A percentile compares a stretch with the other conserved stretches of the same genome.
Conservation (phyloP, 305 asterid genomes). For the Plantago coronopus region DNA sequence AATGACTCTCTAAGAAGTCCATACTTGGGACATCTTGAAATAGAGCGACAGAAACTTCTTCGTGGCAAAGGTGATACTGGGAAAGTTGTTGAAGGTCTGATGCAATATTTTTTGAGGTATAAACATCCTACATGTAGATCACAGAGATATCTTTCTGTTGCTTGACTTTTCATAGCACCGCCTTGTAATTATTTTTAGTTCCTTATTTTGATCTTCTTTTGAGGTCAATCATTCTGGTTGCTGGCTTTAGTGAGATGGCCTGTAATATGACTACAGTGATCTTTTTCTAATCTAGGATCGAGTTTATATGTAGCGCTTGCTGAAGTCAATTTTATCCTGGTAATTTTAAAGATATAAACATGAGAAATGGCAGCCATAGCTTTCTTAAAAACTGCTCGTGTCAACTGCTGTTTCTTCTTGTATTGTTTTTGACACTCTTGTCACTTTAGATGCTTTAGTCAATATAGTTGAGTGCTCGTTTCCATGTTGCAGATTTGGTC, state of each 20-base stretch:
- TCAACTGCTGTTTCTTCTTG: not conserved
- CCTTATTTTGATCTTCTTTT: not conserved
- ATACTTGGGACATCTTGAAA: conserved; percentile 75
- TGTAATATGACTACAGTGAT: not conserved
- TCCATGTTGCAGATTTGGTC: conserved; percentile 77
- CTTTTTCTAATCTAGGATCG: conserved; percentile 8
- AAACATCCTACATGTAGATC: conserved; percentile 6
- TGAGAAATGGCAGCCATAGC: not conserved
- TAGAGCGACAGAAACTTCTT: conserved; percentile 70
- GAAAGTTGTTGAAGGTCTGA: conserved; percentile 56
- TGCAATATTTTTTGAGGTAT: conserved; percentile 72
- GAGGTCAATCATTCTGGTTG: not conserved
- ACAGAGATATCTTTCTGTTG: not conserved
- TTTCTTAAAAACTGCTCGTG: conserved; percentile 8
- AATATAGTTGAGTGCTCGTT: conserved; percentile 21
- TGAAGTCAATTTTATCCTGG: conserved; percentile 4
- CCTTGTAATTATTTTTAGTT: not conserved
- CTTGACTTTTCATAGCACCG: not conserved
- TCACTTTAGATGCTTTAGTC: conserved; percentile 16
- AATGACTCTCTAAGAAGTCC: conserved; percentile 69
- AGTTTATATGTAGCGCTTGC: conserved; percentile 7
- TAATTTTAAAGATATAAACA: not conserved
- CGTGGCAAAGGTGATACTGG: conserved; percentile 61
- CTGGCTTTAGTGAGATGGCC: conserved; percentile 3
- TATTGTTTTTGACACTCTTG: conserved; percentile 1